Base-by-base conservation (phyloP, 164 flowering plant genomes). In the Nymphaea thermarum region DNA sequence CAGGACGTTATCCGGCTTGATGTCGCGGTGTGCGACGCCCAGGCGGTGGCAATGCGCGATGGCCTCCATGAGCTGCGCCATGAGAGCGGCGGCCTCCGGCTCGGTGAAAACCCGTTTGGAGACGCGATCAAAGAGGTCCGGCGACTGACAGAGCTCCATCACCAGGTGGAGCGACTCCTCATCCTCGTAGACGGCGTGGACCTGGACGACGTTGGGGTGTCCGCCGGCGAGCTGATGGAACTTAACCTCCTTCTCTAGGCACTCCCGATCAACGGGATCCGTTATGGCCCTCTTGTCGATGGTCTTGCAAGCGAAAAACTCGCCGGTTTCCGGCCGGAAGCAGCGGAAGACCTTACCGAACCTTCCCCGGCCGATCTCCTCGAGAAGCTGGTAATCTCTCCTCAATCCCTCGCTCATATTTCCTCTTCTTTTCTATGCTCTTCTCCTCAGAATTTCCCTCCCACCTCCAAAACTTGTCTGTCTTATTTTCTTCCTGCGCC, bases 321-420 rank as follows among this genome's bases (percentile, higher is more conserved):
- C 73, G 55, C 81, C 84, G 71, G 84, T 72, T 11, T 11, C 41
- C 59, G 62, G 67, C 8, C 81, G 77, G 45, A 69, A 44, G 79
- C 92, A 87, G 47, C 84, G 82, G 79, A 42, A 82, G 25, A 91
- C 92, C 69, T 69, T 70, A 64, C 91, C 95, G 82, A 84, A 91
- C 60, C 88, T 73, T 45, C 97, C 97, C 45, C 90, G 77, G 59
- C 97, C 97, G 78, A 91, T 76, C 82, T 91, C 97, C n/a, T 85
- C 88, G 72, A 82, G 66, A 25, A 88, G 44, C 66, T 70, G 64
- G 83, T 83, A 89, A 62, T 85, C 84, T 66, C 77, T 68, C 42
- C 73, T 74, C 63, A 90, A 66, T 4, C 77, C 81, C 51, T 79
- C 82, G 70, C 76, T 77, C 96, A 90, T 87, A 7, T 45, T 51